Base-by-base conservation (phyloP, 495 filamentous ascomycete species). In the Penicillium cosmopolitanum region DNA sequence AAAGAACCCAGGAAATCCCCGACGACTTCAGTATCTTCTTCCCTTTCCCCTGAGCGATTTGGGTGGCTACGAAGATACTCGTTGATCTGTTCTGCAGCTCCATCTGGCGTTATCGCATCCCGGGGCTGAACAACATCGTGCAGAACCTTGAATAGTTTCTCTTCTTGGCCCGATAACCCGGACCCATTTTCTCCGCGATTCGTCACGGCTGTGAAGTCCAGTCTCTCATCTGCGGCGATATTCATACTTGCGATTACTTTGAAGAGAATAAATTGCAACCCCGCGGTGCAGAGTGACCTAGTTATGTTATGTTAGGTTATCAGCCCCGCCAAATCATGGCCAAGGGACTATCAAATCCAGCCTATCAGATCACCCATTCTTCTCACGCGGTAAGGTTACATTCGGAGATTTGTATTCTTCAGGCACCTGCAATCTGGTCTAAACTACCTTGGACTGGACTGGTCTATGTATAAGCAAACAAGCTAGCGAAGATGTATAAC, bases 371-470 rank as follows among this genome's bases (percentile, higher is more conserved):
- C n/a, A 9, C 9, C 16, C n/a, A 16, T 9, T 44, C 42, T 44
- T 44, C 16, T 44, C 42, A 44, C 42, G 42, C 42, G 42, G n/a
- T 44, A 6, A 19, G 42, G 42, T 44, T 44, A 44, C 42, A 44
- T 44, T 44, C 42, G 42, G 42, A 18, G 42, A 18, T 44, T 44
- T 44, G 42, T 44, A 44, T 44, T 44, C 42, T 44, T 44, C 42
- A 44, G 42, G 42, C 15, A 44, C 16, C 42, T 44, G 42, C 42
- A 19, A 44, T 16, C 42, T 40, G 36, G 11, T n/a, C 15, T 40
- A 16, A 7, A 16, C n/a, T 16, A 19, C 8, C 42, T 3, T 9
- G 6, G 15, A 19, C 12, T 43, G 2, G 40, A 19, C 12, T 43
- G 2, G 1, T 43, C n/a, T 15, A 7, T 43, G 42, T 44, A 16